Evolutionary conservation across 805 yeast species (phyloP), one percentile per base, ranked within the genome.

Genomic region (Cyberlindnera veronae): DNA sequence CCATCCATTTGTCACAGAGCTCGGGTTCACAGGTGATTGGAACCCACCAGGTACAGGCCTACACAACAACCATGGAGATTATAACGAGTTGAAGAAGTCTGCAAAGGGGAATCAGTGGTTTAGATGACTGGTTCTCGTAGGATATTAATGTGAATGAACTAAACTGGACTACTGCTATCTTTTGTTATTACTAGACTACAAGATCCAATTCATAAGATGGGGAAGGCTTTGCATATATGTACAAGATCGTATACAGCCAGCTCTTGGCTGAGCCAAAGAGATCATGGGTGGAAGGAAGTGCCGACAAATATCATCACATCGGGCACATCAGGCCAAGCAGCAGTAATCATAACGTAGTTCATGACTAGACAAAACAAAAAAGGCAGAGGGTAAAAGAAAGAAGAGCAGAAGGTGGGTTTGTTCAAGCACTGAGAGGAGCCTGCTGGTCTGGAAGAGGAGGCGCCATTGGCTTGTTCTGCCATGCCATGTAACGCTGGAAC

Each of bases 401-500:
- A 33, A 16, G 16, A 32, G 16, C 15, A 24, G 23, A 14, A 12
- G 23, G n/a, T 7, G 8, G 20, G 15, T 23, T 5, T 5, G 29
- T 5, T 42, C 18, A 46, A 39, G 50, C 50, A 30, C 34, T 31
- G 23, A 53, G 42, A 16, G 55, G 54, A 33, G 51, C 49, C n/a
- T 39, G 48, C 18, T 41, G 46, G 9, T 55, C 80, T 35, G 81
- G 80, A 38, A 74, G 55, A 26, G 79, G 79, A 49, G 78, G 77
- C 32, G 81, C 80, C 58, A 76, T 69, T 22, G 87, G 88, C 53
- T 80, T 79, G 61, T 86, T 89, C 46, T 79, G 82, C 76, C 79
- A 76, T 22, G 96, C 95, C 75, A 84, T 77, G 58, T 80, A 78
- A 69, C 97, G 80, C 65, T 84, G 95, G 76, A 91, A 79, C 80